Percentiles rank a stretch among this genome's conserved stretches.
These are phyloP conservation scores for Populus euphratica DNA, from an alignment of 345 rosid genomes.

Conservation along the genomic window DNA sequence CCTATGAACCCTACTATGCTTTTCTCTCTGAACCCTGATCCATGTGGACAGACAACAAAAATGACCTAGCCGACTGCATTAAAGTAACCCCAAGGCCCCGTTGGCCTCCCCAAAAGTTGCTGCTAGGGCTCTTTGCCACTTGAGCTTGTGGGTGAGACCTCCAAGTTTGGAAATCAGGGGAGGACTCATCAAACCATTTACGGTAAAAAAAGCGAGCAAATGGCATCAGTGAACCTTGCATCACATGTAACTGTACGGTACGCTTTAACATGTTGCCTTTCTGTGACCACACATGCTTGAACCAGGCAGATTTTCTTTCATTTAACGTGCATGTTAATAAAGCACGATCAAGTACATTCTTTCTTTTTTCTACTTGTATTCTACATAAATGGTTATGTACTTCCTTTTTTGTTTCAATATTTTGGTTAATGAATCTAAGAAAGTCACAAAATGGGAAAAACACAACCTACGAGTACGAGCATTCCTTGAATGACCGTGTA, in stretches of 20 bases:
- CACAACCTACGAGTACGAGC: neutral
- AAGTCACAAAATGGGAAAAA: neutral
- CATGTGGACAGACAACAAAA: conserved; percentile 32
- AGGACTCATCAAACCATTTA: conserved; percentile 9
- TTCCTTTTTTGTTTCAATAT: neutral
- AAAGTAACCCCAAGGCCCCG: conserved; percentile 16
- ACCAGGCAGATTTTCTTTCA: neutral
- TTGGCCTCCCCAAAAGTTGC: conserved; percentile 13
- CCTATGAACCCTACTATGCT: conserved; percentile 6
- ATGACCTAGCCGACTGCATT: conserved; percentile 27
- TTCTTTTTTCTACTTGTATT: neutral
- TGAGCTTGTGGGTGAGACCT: conserved; percentile 9
- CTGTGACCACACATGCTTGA: conserved; percentile 24
- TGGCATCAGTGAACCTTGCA: conserved; percentile 8
- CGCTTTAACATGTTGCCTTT: conserved; percentile 24
- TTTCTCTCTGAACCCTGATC: neutral
- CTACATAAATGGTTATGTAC: neutral
- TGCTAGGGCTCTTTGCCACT: conserved; percentile 12
- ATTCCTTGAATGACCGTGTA: neutral
- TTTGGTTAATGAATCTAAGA: neutral
- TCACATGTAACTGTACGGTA: neutral
- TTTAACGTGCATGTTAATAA: neutral
- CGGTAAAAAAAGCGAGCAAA: conserved; percentile 2
- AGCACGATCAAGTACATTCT: neutral
- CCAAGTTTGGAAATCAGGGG: conserved; percentile 25